Evolutionary conservation across 1,284 basidiomycete species (phyloP).

Genomic region (Leccinum huronense): DNA sequence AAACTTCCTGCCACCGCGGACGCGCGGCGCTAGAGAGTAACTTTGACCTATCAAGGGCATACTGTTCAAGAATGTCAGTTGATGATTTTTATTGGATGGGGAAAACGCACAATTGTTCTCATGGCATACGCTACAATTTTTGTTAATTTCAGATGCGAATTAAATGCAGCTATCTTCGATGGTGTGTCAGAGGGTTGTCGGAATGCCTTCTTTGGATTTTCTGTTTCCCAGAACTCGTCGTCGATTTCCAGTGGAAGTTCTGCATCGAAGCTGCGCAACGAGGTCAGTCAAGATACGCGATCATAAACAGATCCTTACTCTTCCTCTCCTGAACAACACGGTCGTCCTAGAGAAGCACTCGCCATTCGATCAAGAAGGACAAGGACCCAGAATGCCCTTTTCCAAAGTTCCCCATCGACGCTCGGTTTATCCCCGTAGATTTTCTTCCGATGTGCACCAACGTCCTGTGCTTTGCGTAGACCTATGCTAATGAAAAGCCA

Average conservation of each 20-base stretch:
- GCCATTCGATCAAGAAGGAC: constrained; percentile 62
- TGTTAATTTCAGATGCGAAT: constrained; percentile 64
- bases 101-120: constrained; percentile 58
- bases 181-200: constrained; percentile 64
- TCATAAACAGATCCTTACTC: constrained; percentile 52
- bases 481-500: constrained; percentile 71
- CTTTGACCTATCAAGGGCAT: constrained; percentile 67
- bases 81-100: constrained; percentile 8
- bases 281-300: constrained; percentile 11
- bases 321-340: constrained; percentile 71
- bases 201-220: constrained; percentile 49
- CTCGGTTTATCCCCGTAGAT: constrained; percentile 47
- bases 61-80: constrained; percentile 44
- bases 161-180: constrained; percentile 63
- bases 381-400: constrained; percentile 75
- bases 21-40: constrained; percentile 49
- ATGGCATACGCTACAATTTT: constrained; percentile 71
- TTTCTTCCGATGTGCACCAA: constrained; percentile 63
- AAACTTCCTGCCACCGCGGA: constrained; percentile 57
- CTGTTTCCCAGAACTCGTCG: constrained; percentile 79
- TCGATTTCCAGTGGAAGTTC: constrained; percentile 81
- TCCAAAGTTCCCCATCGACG: constrained; percentile 70
- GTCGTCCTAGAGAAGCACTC: constrained; percentile 67
- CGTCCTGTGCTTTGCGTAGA: constrained; percentile 67
- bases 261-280: constrained; percentile 61